Evolutionary conservation across 371 early-diverging fungal genomes (phyloP), one percentile per base, ranked within the genome.

Genomic region (Lichtheimia corymbifera): DNA sequence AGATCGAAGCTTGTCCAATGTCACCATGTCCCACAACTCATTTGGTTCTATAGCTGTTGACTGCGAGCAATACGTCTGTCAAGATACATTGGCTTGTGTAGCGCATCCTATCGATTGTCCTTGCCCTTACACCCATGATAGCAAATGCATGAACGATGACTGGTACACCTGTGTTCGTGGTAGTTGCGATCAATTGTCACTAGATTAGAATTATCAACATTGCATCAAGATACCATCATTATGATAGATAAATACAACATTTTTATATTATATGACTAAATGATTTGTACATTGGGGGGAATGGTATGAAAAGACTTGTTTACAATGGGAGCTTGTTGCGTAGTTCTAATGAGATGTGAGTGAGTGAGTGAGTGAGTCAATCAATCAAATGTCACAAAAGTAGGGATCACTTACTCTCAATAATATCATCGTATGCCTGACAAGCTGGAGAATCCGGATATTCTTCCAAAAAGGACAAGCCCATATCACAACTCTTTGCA

Each of bases 381-480:
- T 13, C 18, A 45, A 5, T 5, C 45, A 18, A 6, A 0, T 11
- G 0, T 11, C 11, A 13, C 5, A 5, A 45, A n/a, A 47, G 12
- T 5, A 17, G 18, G 28, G 4, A 6, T 45, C 45, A 71, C 77
- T 76, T 74, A 81, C 81, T 72, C 22, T 73, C 80, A 40, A 94
- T 84, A 53, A 97, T 88, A 20, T 74, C 71, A 55, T 79, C 66
- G 62, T 93, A 95, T 6, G 95, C 93, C 45, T 62, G 64, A 44
- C 87, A 85, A 0, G 97, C 95, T 0, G 95, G 93, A 20, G 95
- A 93, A 54, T 94, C 93, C 5, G 93, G 91, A 73, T 87, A 86
- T 41, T 88, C 83, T 49, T 95, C 96, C 71, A 95, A 53, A 68
- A 96, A 96, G 1, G 93, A 91, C 2, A 89, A 66, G 7, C 97